Percentiles rank a stretch among this genome's conserved stretches.
Conservation (phyloP, 768 basidiomycete species). For the Rhodotorula toruloides region DNA sequence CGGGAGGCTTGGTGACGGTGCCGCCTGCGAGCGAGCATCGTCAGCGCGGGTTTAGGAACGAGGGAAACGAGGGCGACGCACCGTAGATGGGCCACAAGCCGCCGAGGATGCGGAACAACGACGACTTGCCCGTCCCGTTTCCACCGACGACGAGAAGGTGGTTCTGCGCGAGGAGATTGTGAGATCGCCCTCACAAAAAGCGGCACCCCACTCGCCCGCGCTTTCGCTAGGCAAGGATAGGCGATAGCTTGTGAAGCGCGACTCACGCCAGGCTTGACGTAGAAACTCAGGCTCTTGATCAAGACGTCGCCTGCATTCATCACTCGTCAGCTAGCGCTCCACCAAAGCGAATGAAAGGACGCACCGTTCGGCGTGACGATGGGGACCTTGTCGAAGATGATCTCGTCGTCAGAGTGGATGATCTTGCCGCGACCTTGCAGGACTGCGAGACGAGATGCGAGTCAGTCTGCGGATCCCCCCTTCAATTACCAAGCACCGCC, state of each 20-base stretch:
- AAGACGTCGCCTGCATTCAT: slow-evolving; percentile 62
- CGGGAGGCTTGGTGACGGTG: slow-evolving; percentile 78
- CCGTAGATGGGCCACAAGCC: slow-evolving; percentile 88
- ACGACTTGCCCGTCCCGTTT: slow-evolving; percentile 59
- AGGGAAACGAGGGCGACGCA: slow-evolving; percentile 45
- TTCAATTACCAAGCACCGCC: neutral
- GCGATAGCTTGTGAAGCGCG: neutral
- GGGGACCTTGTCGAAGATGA: slow-evolving; percentile 85
- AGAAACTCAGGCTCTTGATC: slow-evolving; percentile 75
- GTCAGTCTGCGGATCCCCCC: neutral
- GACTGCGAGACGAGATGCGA: slow-evolving; percentile 53
- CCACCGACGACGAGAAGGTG: slow-evolving; percentile 89
- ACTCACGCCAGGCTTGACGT: slow-evolving; percentile 76
- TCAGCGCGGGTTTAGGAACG: neutral
- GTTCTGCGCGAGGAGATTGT: slow-evolving; percentile 55
- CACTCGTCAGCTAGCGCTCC: too few species aligned
- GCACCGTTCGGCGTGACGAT: slow-evolving; percentile 86
- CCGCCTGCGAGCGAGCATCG: slow-evolving; percentile 51
- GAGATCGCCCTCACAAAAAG: slow-evolving; percentile 31
- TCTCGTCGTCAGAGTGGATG: slow-evolving; percentile 65
- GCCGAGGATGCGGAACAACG: slow-evolving; percentile 85
- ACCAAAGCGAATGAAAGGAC: too few species aligned
- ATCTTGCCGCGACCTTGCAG: slow-evolving; percentile 71
- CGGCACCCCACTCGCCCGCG: too few species aligned
- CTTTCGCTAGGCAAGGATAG: too few species aligned